Evolutionary conservation across 148 eudicot genomes (phyloP).

Genomic region (Rheum nobile): DNA sequence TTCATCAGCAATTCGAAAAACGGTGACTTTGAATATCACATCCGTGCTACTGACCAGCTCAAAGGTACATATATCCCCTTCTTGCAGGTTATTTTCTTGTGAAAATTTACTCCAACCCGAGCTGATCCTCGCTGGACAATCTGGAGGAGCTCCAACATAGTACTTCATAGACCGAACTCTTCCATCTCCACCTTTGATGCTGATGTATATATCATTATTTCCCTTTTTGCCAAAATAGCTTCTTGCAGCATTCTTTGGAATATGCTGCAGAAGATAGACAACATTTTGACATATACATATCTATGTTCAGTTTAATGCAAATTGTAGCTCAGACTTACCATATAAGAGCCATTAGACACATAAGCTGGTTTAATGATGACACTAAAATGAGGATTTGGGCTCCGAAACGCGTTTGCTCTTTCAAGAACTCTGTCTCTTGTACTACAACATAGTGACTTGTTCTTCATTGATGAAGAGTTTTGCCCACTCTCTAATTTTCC

Average conservation of each 20-base stretch:
- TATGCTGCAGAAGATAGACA: background rate
- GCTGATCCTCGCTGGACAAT: background rate
- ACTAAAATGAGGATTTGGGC: background rate
- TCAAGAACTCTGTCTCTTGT: background rate
- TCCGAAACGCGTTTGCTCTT: background rate
- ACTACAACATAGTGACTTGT: background rate
- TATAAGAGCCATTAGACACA: background rate
- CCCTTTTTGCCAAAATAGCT: background rate
- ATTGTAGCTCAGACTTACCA: background rate
- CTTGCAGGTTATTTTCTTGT: background rate
- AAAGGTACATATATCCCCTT: background rate
- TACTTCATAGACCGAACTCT: background rate
- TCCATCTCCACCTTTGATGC: background rate
- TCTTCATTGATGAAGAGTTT: background rate
- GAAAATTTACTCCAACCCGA: background rate
- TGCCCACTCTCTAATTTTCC: background rate
- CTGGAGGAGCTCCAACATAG: background rate
- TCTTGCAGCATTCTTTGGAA: background rate
- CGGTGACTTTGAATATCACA: slow-evolving; percentile 6
- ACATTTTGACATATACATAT: background rate
- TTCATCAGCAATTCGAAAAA: background rate
- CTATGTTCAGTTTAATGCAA: background rate
- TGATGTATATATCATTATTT: background rate
- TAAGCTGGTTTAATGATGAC: background rate
- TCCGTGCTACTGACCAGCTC: background rate